phyloP scores from a whole-genome alignment of 2,329 filamentous ascomycete species.

The Cladophialophora immunda region DNA sequence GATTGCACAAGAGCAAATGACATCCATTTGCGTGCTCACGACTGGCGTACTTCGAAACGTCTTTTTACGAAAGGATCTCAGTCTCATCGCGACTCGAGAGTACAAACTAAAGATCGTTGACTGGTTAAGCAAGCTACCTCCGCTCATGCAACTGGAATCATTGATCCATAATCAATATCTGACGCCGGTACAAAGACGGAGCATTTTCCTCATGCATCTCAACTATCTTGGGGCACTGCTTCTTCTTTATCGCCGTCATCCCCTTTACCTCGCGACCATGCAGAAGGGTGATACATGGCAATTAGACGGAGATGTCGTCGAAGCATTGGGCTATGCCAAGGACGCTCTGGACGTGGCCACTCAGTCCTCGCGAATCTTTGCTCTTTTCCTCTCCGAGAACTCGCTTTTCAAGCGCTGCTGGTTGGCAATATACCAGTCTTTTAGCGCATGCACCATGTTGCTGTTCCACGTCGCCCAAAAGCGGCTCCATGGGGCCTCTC shows the following conservation, averaged over 20 bases:
- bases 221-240: constrained; percentile 11
- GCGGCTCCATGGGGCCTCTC: constrained; percentile 5
- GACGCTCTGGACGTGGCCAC: constrained; percentile 3
- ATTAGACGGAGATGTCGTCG: constrained; percentile 8
- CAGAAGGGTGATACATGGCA: not conserved
- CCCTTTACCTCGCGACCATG: constrained; percentile 9
- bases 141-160: constrained; percentile 6
- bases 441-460: constrained; percentile 12
- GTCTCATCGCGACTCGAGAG: constrained; percentile 6
- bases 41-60: constrained; percentile 14
- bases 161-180: not conserved
- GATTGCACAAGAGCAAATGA: constrained; percentile 14
- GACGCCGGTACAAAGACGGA: constrained; percentile 6
- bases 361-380: not conserved
- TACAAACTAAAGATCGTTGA: constrained; percentile 8
- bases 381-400: not conserved
- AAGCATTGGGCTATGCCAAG: constrained; percentile 14
- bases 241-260: constrained; percentile 11
- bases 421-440: constrained; percentile 15
- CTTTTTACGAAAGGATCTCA: not conserved
- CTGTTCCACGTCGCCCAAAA: constrained; percentile 17
- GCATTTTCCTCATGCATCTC: constrained; percentile 6
- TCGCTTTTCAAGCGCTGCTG: constrained; percentile 10
- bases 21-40: constrained; percentile 3
- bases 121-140: constrained; percentile 4